These are phyloP conservation scores for Suillus subalutaceus DNA, from an alignment of 768 basidiomycete genomes.

Conservation along the genomic window DNA sequence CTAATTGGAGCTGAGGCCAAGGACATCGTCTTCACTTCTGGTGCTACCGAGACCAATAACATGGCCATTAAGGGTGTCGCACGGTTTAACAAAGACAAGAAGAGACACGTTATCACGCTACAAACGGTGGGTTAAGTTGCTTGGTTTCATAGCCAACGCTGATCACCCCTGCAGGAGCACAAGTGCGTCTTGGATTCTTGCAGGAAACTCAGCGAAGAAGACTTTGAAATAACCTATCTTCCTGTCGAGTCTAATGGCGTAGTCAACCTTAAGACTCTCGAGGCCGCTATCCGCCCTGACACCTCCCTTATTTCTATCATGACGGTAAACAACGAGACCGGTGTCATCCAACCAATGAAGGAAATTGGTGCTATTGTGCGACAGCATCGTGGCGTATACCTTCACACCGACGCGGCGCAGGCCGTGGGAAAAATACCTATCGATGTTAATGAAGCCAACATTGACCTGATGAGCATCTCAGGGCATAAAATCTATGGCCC, in stretches of 20 bases:
- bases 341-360: slow-evolving; percentile 95
- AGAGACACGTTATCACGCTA: slow-evolving; percentile 90
- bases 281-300: slow-evolving; percentile 88
- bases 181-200: slow-evolving; percentile 99
- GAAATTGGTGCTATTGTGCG: slow-evolving; percentile 89
- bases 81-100: slow-evolving; percentile 92
- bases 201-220: slow-evolving; percentile 92
- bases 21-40: slow-evolving; percentile 96
- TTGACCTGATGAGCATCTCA: slow-evolving; percentile 95
- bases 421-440: slow-evolving; percentile 90
- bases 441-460: slow-evolving; percentile 93
- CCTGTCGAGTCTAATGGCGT: slow-evolving; percentile 89
- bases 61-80: slow-evolving; percentile 98
- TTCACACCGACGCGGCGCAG: slow-evolving; percentile 98
- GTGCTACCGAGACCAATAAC: slow-evolving; percentile 97
- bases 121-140: slow-evolving; percentile 70
- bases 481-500: slow-evolving; percentile 99
- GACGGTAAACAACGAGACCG: slow-evolving; percentile 99
- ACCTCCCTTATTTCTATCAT: slow-evolving; percentile 96
- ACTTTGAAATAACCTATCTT: slow-evolving; percentile 97
- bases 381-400: slow-evolving; percentile 87
- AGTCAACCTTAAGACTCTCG: slow-evolving; percentile 76
- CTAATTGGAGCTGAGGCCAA: slow-evolving; percentile 94
- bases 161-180: slow-evolving; percentile 70
- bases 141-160: neutral